phyloP scores from a whole-genome alignment of 1,139 yeast species.

The Wickerhamomyces sp. region DNA sequence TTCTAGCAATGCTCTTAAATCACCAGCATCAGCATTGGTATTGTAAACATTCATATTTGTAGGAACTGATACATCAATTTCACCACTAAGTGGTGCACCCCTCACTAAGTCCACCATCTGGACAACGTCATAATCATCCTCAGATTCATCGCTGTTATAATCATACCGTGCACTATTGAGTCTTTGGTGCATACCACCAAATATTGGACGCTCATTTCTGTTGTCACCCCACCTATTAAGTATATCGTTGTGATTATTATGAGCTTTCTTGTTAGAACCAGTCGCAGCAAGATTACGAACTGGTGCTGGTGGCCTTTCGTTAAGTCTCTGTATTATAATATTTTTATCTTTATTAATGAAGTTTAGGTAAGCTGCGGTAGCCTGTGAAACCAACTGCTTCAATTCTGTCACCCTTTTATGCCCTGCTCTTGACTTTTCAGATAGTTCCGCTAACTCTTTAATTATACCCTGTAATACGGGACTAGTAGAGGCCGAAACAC shows the following conservation, averaged over 20 bases:
- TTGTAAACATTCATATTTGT: constrained; percentile 25
- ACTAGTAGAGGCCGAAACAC: constrained; percentile 2
- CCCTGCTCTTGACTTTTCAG: constrained; percentile 1
- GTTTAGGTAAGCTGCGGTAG: not conserved
- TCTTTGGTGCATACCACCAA: constrained; percentile 1
- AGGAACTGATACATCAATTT: not conserved
- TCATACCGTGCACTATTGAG: not conserved
- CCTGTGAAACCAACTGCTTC: too few relatives aligned
- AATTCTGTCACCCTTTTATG: not conserved
- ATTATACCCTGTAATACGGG: constrained; percentile 1
- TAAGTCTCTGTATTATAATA: not conserved
- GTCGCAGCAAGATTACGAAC: not conserved
- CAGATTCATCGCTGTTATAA: not conserved
- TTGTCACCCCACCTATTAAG: not conserved
- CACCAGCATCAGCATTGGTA: constrained; percentile 38
- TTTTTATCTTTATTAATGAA: constrained; percentile 4
- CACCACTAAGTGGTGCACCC: too few relatives aligned
- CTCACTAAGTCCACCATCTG: not conserved
- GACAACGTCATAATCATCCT: constrained; percentile 1
- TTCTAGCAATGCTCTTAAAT: constrained; percentile 51
- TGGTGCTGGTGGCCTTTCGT: constrained; percentile 1
- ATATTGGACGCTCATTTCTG: not conserved
- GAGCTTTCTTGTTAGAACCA: not conserved
- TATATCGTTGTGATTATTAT: not conserved
- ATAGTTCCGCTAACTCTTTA: constrained; percentile 4